phyloP scores from a whole-genome alignment of 2,329 filamentous ascomycete species.

The Pseudogymnoascus sp. region DNA sequence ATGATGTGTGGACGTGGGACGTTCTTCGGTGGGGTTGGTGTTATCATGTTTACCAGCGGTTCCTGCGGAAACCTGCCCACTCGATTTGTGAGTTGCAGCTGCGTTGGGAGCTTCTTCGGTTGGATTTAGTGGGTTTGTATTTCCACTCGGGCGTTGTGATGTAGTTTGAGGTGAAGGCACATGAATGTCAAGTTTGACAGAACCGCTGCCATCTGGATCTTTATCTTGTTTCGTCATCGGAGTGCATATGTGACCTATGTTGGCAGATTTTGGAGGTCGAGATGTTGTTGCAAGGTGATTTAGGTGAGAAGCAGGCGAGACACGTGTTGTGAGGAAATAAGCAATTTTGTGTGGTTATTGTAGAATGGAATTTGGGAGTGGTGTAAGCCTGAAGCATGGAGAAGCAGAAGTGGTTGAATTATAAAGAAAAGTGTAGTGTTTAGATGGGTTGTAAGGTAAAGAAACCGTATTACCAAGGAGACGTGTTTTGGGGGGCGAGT shows the following conservation, averaged over 20 bases:
- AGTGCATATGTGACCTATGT: not conserved
- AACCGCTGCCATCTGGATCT: not conserved
- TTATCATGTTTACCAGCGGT: not conserved
- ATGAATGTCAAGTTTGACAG: not conserved
- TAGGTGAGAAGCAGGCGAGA: not conserved
- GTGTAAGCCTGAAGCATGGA: not conserved
- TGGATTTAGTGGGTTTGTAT: not conserved
- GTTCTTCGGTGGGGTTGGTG: not conserved
- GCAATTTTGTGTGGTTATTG: not conserved
- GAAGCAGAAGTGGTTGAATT: not conserved
- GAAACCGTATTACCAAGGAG: not conserved
- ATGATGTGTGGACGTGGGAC: not conserved
- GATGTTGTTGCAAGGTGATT: not conserved
- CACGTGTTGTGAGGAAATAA: not conserved
- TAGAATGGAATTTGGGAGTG: not conserved
- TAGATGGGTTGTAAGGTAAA: not conserved
- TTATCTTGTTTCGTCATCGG: not conserved
- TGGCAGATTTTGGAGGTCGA: not conserved
- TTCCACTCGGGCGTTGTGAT: not conserved
- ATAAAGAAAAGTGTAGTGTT: not conserved
- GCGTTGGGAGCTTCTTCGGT: not conserved
- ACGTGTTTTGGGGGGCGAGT: not conserved
- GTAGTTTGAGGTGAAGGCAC: not conserved
- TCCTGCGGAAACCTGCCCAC: not conserved
- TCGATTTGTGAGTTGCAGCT: not conserved